These are phyloP conservation scores for Colletotrichum sp. DNA, from an alignment of 2,329 filamentous ascomycete genomes.

Conservation along the genomic window DNA sequence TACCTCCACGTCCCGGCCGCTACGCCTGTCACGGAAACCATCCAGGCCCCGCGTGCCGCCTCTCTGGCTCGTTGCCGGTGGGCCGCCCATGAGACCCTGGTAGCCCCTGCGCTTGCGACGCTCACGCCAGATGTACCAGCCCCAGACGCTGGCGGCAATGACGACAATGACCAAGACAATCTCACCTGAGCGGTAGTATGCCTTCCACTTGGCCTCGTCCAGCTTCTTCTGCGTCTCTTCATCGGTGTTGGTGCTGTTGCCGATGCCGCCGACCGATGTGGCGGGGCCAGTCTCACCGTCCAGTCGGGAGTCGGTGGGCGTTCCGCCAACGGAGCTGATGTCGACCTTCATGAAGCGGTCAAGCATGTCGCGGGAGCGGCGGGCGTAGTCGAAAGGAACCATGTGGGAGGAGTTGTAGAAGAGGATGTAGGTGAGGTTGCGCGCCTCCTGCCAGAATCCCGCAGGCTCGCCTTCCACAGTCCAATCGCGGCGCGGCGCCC, in stretches of 20 bases:
- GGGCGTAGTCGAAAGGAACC: conserved; percentile 94
- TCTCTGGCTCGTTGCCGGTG: conserved; percentile 34
- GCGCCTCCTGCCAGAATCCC: conserved; percentile 91
- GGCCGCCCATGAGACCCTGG: conserved; percentile 49
- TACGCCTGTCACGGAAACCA: conserved; percentile 51
- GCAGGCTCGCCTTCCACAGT: conserved; percentile 87
- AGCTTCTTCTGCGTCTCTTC: conserved; percentile 73
- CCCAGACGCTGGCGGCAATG: conserved; percentile 76
- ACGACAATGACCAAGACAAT: conserved; percentile 83
- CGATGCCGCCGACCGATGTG: conserved; percentile 77
- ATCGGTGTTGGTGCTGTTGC: conserved; percentile 64
- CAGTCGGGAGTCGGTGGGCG: conserved; percentile 78
- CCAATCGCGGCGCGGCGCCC: conserved; percentile 93
- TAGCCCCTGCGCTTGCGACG: conserved; percentile 63
- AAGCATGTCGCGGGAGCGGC: conserved; percentile 91
- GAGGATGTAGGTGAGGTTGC: conserved; percentile 93
- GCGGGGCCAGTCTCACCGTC: conserved; percentile 84
- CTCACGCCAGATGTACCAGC: conserved; percentile 72
- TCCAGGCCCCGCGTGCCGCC: conserved; percentile 41
- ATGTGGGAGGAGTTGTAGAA: conserved; percentile 98
- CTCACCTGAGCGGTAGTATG: conserved; percentile 87
- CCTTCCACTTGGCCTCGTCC: conserved; percentile 86
- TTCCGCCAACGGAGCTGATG: conserved; percentile 84
- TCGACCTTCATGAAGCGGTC: conserved; percentile 96
- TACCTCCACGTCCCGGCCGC: conserved; percentile 62